Evolutionary conservation across 2,329 filamentous ascomycete species (phyloP).

Genomic region (Diaporthe humulicola): DNA sequence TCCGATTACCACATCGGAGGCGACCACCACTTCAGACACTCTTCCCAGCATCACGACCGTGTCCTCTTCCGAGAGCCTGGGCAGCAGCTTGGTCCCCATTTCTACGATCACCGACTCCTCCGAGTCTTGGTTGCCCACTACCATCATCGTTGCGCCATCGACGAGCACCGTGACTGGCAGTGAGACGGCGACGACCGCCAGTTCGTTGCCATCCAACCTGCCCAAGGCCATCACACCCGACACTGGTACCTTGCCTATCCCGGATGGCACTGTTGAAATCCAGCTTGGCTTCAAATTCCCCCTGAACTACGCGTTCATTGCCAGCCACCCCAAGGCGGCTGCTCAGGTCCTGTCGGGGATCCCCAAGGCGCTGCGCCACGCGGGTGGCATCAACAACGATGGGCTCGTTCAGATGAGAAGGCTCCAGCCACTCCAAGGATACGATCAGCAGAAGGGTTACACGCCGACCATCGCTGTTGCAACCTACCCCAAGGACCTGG

Average conservation of each 20-base stretch:
- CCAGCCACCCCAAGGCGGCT: constrained; percentile 77
- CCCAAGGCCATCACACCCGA: constrained; percentile 83
- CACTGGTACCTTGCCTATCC: constrained; percentile 64
- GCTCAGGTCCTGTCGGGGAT: constrained; percentile 88
- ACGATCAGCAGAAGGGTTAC: constrained; percentile 69
- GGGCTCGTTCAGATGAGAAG: constrained; percentile 75
- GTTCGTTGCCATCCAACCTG: constrained; percentile 73
- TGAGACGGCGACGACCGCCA: constrained; percentile 55
- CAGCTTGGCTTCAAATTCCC: constrained; percentile 87
- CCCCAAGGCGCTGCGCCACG: constrained; percentile 77
- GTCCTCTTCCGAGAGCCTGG: constrained; percentile 37
- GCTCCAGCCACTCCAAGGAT: constrained; percentile 77
- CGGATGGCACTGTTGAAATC: constrained; percentile 77
- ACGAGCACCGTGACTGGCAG: constrained; percentile 53
- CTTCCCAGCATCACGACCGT: constrained; percentile 10
- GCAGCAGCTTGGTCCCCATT: constrained; percentile 46
- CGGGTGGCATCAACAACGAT: constrained; percentile 64
- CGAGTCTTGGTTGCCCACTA: constrained; percentile 67
- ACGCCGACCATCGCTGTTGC: constrained; percentile 79
- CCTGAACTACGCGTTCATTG: constrained; percentile 88
- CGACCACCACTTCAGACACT: constrained; percentile 48
- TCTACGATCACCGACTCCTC: constrained; percentile 59
- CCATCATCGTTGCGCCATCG: constrained; percentile 69
- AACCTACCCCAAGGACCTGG: constrained; percentile 63
- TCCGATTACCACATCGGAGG: constrained; percentile 56